Base-by-base conservation (phyloP, 1,139 yeast genomes). In the Debaryomyces nepalensis region DNA sequence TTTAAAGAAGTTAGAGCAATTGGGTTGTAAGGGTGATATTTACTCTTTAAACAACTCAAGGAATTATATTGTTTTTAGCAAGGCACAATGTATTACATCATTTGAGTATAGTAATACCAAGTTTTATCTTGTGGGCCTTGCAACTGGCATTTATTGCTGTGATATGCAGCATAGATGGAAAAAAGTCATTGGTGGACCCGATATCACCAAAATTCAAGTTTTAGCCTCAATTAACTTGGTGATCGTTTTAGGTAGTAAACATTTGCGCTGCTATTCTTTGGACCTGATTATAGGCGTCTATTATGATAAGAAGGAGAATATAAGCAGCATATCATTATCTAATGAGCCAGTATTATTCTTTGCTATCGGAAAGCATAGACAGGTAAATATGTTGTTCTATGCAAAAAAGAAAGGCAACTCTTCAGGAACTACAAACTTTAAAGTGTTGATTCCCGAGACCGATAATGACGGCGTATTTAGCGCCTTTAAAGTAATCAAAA, bases 131-230 rank as follows among this genome's bases (percentile, higher is more conserved):
- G 54, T 71, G 19, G 77, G 78, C 2, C 59, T 70, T 11, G 52
- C 58, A 2, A 41, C 63, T 1, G 77, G 77, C 2, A 66, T 81
- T 3, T 72, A 74, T 30, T 73, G 82, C 47, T 69, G 81, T 11
- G 77, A 77, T 35, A 65, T 70, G 48, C 68, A 73, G 40, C 68
- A 69, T 35, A 66, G 70, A 12, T 87, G 96, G 95, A 76, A 70
- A 42, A 72, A 79, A 45, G 77, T 89, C 5, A 61, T 87, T 26
- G 75, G 77, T 48, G 63, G 82, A 15, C 44, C 65, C 5, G 77
- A 75, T 39, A 81, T 87, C 12, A 70, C 77, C n/a, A 84, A 82
- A 52, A 65, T 91, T 33, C 76, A 78, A 16, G 82, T 84, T 5
- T 66, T 87, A 32, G 76, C 81, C 3, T 74, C 76, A 20, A 69